A percentile compares a stretch with the other conserved stretches of the same genome.
These are phyloP conservation scores for Stenogyne calaminthoides DNA, from an alignment of 305 asterid species.

Conservation along the genomic window DNA sequence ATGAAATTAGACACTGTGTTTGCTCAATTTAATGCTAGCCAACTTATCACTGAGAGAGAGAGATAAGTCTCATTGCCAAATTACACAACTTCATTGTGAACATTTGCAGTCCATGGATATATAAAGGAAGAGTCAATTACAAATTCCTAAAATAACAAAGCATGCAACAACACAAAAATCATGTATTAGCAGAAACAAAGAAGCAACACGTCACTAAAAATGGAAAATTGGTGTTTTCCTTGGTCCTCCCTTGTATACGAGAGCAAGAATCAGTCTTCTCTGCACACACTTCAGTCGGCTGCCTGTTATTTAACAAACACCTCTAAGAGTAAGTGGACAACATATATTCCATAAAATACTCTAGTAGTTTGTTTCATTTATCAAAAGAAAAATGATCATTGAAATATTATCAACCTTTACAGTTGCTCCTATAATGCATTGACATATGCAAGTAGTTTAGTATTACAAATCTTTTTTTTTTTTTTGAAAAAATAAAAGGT, in stretches of 20 bases:
- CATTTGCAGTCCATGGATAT: neutral
- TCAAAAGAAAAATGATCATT: neutral
- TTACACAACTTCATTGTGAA: conserved; percentile 23
- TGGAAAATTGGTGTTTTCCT: conserved; percentile 25
- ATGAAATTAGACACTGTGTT: too few relatives aligned
- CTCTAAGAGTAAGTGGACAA: conserved; percentile 8
- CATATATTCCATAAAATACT: neutral
- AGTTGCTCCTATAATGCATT: conserved; percentile 77
- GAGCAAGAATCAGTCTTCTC: conserved; percentile 78
- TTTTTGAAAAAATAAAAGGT: too few relatives aligned
- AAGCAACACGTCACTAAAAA: neutral
- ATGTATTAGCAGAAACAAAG: conserved; percentile 29
- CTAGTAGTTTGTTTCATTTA: neutral
- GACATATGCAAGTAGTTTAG: conserved; percentile 53
- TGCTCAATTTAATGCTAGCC: too few relatives aligned
- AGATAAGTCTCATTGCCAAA: neutral
- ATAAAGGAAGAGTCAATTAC: conserved; percentile 7
- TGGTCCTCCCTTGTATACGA: neutral
- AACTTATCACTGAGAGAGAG: too few relatives aligned
- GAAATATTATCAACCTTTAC: conserved; percentile 53
- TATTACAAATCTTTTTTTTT: too few relatives aligned
- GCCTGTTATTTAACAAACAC: conserved; percentile 47
- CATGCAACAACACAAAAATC: conserved; percentile 17
- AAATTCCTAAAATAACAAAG: conserved; percentile 21
- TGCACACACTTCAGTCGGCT: conserved; percentile 70